Base-by-base conservation (phyloP, 148 eudicot genomes). In the Camellia sinensis region DNA sequence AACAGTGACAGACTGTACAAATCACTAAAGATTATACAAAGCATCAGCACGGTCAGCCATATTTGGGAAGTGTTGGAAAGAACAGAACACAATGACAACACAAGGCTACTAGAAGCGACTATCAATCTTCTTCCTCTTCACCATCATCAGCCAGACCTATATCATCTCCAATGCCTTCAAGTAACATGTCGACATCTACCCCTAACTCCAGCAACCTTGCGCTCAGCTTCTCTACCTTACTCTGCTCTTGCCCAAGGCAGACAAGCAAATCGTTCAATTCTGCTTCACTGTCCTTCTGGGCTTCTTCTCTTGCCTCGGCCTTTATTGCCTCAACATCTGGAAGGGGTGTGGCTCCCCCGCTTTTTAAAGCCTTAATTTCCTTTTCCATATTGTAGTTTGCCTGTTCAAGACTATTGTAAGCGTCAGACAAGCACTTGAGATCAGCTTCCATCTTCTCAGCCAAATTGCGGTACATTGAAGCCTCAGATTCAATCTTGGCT, bases 211-310 rank as follows among this genome's bases (percentile, higher is more conserved):
- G 19, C 77, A 96, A 80, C 80, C 91, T 91, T 2, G 86, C 64
- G 41, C 87, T 90, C 53, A 95, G 93, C 84, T 80, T 89, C 83
- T 95, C 99, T 6, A 95, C 99, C 80, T 88, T 93, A 82, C 91
- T 96, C 86, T 96, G 99, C 75, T 96, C 99, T 91, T 95, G 99
- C 50, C 99, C 99, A 37, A 95, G 89, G 80, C 99, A 95, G 44
- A 95, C 94, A 22, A 96, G 93, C 83, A 96, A 75, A 83, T 96
- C 99, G 46, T 72, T 92, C 80, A 92, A 87, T 86, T 93, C 97
- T 0, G 83, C 97, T 80, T 96, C 99, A 65, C 95, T 93, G 80
- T 96, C 99, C 86, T 89, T 91, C 67, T 86, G 92, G 41, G 97
- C 92, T 86, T 93, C 97, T 84, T 93, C 99, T 82, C 89, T 88